Evolutionary conservation across 1,284 basidiomycete species (phyloP), one percentile per base, ranked within the genome.

Genomic region (Leccinum fallax): DNA sequence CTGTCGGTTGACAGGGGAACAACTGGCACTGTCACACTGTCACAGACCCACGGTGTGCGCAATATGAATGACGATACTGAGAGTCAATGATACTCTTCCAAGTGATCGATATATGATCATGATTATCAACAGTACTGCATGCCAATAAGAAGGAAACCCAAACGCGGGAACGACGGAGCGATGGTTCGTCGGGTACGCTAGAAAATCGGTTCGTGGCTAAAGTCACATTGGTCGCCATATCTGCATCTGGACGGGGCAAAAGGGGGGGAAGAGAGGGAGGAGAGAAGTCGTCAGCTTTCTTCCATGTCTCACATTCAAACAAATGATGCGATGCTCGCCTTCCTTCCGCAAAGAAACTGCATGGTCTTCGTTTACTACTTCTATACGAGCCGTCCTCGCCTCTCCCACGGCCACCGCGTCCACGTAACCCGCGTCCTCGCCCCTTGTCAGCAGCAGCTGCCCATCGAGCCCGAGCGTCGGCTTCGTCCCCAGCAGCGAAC

Each of bases 331-430:
- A 81, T 83, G 87, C 91, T 93, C 86, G 88, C 90, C 90, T 92
- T 90, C 90, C 91, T 83, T 86, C 83, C 79, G 85, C 85, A 84
- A 87, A 92, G 82, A 92, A 93, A 83, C 81, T 89, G 88, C 91
- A 93, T 79, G 87, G 85, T 87, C 85, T 87, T 86, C 87, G 83
- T 85, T 87, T 90, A 84, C 80, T 89, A 80, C 79, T 82, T 86
- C 83, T 90, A 88, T 80, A 84, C 64, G 84, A 86, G 64, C 77
- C 74, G 52, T 78, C 76, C 15, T 76, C 69, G 55, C 81, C 81
- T 58, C 77, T 75, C 58, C 86, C 84, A 64, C 85, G 74, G 53
- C 86, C 85, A 61, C 69, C 71, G 59, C 72, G 69, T 36, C 69
- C 69, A 63, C 69, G 69, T 43, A 70, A 46, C 51, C 69, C 69